Evolutionary conservation across 2,329 filamentous ascomycete genomes (phyloP).

Genomic region (Emydomyces testavorans): DNA sequence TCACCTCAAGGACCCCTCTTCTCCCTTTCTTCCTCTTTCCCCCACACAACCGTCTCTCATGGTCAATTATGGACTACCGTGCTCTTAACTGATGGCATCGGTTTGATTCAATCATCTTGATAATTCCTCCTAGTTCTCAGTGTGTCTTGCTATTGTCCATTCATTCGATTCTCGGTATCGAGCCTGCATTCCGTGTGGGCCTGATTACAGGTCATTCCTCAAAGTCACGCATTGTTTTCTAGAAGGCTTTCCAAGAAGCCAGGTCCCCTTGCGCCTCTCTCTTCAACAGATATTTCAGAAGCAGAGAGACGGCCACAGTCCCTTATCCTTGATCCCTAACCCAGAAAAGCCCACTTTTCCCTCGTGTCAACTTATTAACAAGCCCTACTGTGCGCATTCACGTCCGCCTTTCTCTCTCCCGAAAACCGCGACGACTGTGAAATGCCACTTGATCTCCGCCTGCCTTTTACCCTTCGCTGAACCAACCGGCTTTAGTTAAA

Average conservation of each 20-base stretch:
- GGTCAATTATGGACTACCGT: not conserved
- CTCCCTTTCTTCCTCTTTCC: not conserved
- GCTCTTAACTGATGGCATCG: not conserved
- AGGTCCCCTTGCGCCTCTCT: constrained; percentile 1
- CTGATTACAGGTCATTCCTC: not conserved
- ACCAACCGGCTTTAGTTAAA: not conserved
- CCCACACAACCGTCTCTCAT: not conserved
- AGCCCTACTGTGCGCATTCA: not conserved
- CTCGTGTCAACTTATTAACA: not conserved
- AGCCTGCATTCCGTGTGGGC: not conserved
- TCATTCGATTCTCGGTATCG: not conserved
- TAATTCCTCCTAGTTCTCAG: not conserved
- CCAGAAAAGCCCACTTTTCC: not conserved
- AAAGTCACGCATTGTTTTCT: constrained; percentile 1
- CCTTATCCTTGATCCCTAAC: not conserved
- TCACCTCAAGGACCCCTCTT: constrained; percentile 7
- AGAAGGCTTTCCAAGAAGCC: constrained; percentile 3
- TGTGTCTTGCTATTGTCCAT: not conserved
- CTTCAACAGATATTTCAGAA: not conserved
- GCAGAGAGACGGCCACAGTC: not conserved
- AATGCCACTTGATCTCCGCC: not conserved
- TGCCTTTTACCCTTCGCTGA: not conserved
- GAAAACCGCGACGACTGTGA: not conserved
- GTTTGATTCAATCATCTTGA: not conserved
- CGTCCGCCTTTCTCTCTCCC: not conserved